Percentiles rank a stretch among this genome's conserved stretches.
phyloP scores from a whole-genome alignment of 306 rosid species.

The Ziziphus jujuba region DNA sequence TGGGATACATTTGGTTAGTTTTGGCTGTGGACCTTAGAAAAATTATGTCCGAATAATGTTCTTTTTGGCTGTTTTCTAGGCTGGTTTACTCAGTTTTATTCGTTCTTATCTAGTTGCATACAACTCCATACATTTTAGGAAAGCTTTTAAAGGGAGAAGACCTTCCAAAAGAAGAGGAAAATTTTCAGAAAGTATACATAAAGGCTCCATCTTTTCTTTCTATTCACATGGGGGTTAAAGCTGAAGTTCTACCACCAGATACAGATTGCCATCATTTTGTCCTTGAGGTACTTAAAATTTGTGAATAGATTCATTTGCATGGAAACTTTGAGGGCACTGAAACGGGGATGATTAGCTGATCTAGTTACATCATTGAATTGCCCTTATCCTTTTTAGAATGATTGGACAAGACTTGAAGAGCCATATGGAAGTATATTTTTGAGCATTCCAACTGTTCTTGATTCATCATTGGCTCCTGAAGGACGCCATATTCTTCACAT shows the following conservation, averaged over 20 bases:
- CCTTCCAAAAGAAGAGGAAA: constrained; percentile 83
- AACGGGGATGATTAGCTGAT: constrained; percentile 13
- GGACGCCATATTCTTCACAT: constrained; percentile 92
- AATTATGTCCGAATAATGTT: constrained; percentile 21
- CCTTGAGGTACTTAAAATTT: constrained; percentile 67
- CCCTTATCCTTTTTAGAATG: constrained; percentile 40
- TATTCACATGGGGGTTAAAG: constrained; percentile 96
- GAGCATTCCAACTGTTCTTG: constrained; percentile 96
- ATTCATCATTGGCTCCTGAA: constrained; percentile 83
- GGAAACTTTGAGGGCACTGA: constrained; percentile 15
- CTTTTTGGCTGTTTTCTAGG: constrained; percentile 22
- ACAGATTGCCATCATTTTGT: constrained; percentile 97
- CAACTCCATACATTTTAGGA: constrained; percentile 43
- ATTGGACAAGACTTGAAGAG: constrained; percentile 74
- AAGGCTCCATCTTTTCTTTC: constrained; percentile 98
- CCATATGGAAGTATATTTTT: constrained; percentile 91
- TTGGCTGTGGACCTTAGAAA: constrained; percentile 5
- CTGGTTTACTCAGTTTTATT: constrained; percentile 3
- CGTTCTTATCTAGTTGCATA: not conserved
- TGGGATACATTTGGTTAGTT: constrained; percentile 97
- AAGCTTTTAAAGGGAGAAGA: constrained; percentile 66
- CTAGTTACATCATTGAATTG: constrained; percentile 9
- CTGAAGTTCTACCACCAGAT: constrained; percentile 84
- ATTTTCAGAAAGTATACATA: constrained; percentile 82
- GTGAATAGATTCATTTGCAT: constrained; percentile 23